Base-by-base conservation (phyloP, 805 yeast species). In the Metschnikowia borealis region DNA sequence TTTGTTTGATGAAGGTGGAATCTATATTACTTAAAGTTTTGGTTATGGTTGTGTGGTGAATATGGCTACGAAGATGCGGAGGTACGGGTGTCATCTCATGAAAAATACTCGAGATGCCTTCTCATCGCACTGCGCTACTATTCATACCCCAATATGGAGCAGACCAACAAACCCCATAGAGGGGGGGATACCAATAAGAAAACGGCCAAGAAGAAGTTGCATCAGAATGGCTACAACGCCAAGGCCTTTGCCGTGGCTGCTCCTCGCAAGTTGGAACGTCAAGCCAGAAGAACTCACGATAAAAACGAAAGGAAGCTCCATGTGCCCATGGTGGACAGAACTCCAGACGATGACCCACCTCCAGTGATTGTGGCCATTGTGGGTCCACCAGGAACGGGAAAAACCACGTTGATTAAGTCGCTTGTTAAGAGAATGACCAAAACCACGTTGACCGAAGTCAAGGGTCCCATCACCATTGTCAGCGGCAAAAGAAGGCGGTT, bases 361-460 rank as follows among this genome's bases (percentile, higher is more conserved):
- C 99, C 99, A 38, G 85, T 94, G 20, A 84, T 94, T 50, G 89
- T 94, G 21, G 97, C 97, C 0, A 96, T 94, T 6, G 97, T 94
- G 11, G 99, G 99, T 0, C 99, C 99, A 11, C 96, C 96, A 8
- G 99, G 99, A 14, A 94, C 98, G 0, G 99, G 99, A 56, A 94
- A 94, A 65, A 83, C 97, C 14, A 92, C 98, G 0, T 75, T 94
- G 62, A 89, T 94, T 62, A 85, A 89, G 65, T 89, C 97, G 6
- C 73, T 94, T 49, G 89, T 94, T 5, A 80, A 92, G 68, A 74
- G 97, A 65, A 79, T 89, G 67, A 83, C 98, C 5, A 94, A 94
- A 67, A 89, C 95, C 29, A 81, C 94, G 0, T 68, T 94, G 41
- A 75, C 82, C 33, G 98, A 94, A 58, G 81, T 94, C 48, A 88